Conservation (phyloP, 805 yeast species). For the Lachancea sp. region DNA sequence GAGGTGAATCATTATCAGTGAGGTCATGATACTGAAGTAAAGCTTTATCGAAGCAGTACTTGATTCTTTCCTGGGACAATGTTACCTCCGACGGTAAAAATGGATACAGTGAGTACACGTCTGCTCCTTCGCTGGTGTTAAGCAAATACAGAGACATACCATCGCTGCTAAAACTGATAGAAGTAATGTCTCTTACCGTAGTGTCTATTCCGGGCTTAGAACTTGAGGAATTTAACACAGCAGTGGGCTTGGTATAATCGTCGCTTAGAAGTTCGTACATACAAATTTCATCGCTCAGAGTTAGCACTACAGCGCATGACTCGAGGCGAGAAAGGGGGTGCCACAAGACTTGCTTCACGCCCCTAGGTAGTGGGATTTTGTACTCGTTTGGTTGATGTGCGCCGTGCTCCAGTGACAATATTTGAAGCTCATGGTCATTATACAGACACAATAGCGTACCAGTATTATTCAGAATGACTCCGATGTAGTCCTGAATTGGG, state of each 20-base stretch:
- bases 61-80: background rate
- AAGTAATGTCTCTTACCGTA: constrained; percentile 17
- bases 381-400: background rate
- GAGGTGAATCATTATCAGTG: constrained; percentile 12
- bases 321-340: constrained; percentile 33
- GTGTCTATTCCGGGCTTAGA: constrained; percentile 12
- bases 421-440: constrained; percentile 13
- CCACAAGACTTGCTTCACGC: constrained; percentile 41
- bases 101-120: constrained; percentile 58
- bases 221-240: constrained; percentile 1
- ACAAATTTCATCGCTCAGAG: constrained; percentile 22
- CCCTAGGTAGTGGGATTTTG: constrained; percentile 1
- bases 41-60: constrained; percentile 7
- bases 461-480: constrained; percentile 14
- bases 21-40: constrained; percentile 21
- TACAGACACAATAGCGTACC: constrained; percentile 22
- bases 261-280: constrained; percentile 18
- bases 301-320: constrained; percentile 22
- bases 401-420: constrained; percentile 28
- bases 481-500: constrained; percentile 8
- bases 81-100: constrained; percentile 46
- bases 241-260: constrained; percentile 3
- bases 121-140: constrained; percentile 44
- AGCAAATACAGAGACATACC: constrained; percentile 48
- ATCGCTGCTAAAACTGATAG: constrained; percentile 33